Percentiles rank a stretch among this genome's conserved stretches.
These are phyloP conservation scores for Teratosphaeria zuluensis DNA, from an alignment of 2,329 filamentous ascomycete species.

Conservation along the genomic window DNA sequence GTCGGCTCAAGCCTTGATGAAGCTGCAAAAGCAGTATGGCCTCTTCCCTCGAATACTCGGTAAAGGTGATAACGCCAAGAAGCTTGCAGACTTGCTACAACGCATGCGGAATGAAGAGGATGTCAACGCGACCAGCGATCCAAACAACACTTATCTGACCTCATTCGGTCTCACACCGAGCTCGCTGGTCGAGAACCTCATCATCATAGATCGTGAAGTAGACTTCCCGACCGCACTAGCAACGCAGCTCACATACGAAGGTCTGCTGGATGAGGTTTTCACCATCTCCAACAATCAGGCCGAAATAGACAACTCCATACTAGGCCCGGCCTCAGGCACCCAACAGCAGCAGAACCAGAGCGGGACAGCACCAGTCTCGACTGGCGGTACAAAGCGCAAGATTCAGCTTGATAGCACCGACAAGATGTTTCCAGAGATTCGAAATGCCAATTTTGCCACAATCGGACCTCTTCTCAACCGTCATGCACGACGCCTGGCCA, in stretches of 20 bases:
- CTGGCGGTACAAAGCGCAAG: conserved; percentile 66
- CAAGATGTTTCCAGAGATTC: conserved; percentile 74
- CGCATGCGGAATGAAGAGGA: conserved; percentile 92
- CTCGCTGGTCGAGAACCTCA: conserved; percentile 76
- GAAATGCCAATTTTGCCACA: conserved; percentile 90
- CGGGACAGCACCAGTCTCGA: conserved; percentile 25
- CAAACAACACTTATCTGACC: conserved; percentile 36
- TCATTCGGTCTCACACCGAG: conserved; percentile 69
- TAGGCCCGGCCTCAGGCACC: conserved; percentile 60
- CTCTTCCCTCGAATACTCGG: conserved; percentile 91
- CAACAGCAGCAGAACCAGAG: conserved; percentile 32
- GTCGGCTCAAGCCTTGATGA: conserved; percentile 86
- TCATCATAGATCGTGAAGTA: conserved; percentile 90
- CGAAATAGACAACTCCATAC: conserved; percentile 82
- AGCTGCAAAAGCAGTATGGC: conserved; percentile 81
- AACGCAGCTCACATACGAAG: conserved; percentile 94
- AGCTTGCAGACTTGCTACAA: conserved; percentile 73
- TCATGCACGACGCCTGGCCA: conserved; percentile 75
- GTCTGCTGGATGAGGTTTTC: conserved; percentile 86
- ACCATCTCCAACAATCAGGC: conserved; percentile 86
- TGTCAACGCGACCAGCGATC: conserved; percentile 32
- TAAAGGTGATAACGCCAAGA: conserved; percentile 89
- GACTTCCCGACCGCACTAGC: conserved; percentile 87
- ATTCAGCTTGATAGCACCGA: conserved; percentile 84
- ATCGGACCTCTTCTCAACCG: conserved; percentile 84